Conservation (phyloP, 495 filamentous ascomycete species). For the Penicillium angulare region DNA sequence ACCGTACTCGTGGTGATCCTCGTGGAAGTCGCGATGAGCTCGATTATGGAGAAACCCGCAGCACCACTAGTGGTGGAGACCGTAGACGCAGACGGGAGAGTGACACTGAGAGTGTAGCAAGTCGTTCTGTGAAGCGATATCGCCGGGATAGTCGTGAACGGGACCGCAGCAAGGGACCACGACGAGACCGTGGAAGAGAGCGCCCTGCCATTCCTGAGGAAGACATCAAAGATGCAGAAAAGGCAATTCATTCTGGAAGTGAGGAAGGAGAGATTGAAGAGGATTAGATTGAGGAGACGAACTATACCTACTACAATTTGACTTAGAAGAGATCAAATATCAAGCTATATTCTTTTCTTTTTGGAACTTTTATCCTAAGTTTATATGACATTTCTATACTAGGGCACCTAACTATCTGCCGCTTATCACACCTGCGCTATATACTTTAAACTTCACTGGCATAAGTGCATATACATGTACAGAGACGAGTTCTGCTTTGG, state of each 20-base stretch:
- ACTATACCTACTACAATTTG: too few relatives aligned
- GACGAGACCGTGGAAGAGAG: constrained; percentile 61
- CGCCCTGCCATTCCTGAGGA: constrained; percentile 42
- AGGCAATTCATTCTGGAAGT: constrained; percentile 76
- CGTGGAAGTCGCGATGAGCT: constrained; percentile 75
- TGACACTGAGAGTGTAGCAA: constrained; percentile 67
- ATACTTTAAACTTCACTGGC: too few relatives aligned
- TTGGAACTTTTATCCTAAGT: background rate
- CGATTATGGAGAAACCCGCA: constrained; percentile 77
- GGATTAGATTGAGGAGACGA: constrained; percentile 52
- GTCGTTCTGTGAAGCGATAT: constrained; percentile 53
- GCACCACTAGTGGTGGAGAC: constrained; percentile 54
- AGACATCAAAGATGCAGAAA: constrained; percentile 59
- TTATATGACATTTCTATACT: background rate
- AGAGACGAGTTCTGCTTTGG: too few relatives aligned
- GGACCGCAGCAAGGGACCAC: constrained; percentile 58
- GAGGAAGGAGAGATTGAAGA: constrained; percentile 99
- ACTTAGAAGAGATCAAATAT: background rate
- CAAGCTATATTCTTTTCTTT: background rate
- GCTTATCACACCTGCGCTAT: too few relatives aligned
- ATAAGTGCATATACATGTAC: too few relatives aligned
- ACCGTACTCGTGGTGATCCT: constrained; percentile 75
- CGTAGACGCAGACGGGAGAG: constrained; percentile 63
- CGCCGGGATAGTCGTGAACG: constrained; percentile 45
- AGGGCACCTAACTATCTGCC: too few relatives aligned